Base-by-base conservation (phyloP, 139 green algal species). In the Chlorella sp. region DNA sequence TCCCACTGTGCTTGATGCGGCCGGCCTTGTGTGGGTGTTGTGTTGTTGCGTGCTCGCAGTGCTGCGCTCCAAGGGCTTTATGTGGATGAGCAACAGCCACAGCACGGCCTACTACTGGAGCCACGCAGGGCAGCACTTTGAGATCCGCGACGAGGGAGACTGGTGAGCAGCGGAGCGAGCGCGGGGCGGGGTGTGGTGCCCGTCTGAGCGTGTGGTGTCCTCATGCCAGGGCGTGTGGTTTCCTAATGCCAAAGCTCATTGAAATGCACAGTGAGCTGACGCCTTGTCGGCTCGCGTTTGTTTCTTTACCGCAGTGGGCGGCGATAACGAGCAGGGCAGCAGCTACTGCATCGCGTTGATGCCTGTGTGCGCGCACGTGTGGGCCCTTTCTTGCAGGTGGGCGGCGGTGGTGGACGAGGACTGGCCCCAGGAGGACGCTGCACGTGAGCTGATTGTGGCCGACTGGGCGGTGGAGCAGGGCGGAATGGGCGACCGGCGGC, bases 61-160 rank as follows among this genome's bases (percentile, higher is more conserved):
- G 72, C 77, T 97, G 74, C 86, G 93, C 75, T 91, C 80, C 74
- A 97, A 97, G 85, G 93, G 93, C 51, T 97, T 97, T 82, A 91
- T 95, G 84, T 97, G 93, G 93, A 83, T 97, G 34, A 86, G 84
- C 66, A 87, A 91, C 83, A 86, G 73, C 69, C 91, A 97, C 83
- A 70, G 69, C 42, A 93, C 87, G 10, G 92, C 91, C 26, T 94
- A 91, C 86, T 97, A 95, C 79, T 97, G 92, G 93, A 85, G 66
- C 49, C 92, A 97, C 69, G 93, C 93, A 35, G 93, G 93, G 20
- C 89, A 95, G 79, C 89, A 97, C 86, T 97, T 97, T 85, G 91
- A 97, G 81, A 93, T 97, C 70, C 80, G 88, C 2, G 92, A 96
- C 69, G 92, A 94, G 82, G 91, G 91, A 31, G 83, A 89, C 77